Evolutionary conservation across 352 stramenopile genomes (phyloP), one percentile per base, ranked within the genome.

Genomic region (Pythium rhizo-oryzae): DNA sequence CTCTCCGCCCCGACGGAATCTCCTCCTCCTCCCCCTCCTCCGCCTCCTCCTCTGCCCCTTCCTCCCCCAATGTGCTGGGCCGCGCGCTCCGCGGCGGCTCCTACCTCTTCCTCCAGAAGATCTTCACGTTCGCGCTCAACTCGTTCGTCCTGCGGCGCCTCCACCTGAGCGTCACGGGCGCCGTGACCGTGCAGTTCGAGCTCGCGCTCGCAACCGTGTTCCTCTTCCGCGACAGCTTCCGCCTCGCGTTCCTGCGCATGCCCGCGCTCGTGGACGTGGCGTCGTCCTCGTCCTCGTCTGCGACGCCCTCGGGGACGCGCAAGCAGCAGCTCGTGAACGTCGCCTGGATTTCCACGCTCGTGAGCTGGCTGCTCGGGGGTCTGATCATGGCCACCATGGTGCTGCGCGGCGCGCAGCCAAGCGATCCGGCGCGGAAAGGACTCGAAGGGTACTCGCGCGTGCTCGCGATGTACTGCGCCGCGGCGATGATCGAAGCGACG

Each of bases 171-270:
- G 78, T 97, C 21, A 89, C 91, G 0, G 91, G 91, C 35, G 80
- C 84, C 56, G 87, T 90, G 50, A 92, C 89, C 1, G 85, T 97
- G 58, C 90, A 89, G 9, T 78, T 97, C 39, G 93, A 98, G 68
- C 76, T 98, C 37, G 85, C 91, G 39, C 74, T 97, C 37, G 93
- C 90, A 25, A 96, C 89, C 44, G 87, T 92, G 62, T 96, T 98
- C 62, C 80, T 97, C 21, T 69, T 98, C n/a, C 85, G 91, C 35
- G 91, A 97, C 62, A 90, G 87, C 54, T 94, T 97, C 61, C 89
- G 91, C 2, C 69, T 97, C 21, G 89, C 89, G 16, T 94, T 94
- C 56, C 76, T 97, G 35, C 88, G 90, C 21, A 86, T 92, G 76
- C 79, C 84, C 24, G 84, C 83, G 54, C 72, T 95, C 25, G 30